phyloP scores from a whole-genome alignment of 148 eudicot species.

The Limonium bicolor region DNA sequence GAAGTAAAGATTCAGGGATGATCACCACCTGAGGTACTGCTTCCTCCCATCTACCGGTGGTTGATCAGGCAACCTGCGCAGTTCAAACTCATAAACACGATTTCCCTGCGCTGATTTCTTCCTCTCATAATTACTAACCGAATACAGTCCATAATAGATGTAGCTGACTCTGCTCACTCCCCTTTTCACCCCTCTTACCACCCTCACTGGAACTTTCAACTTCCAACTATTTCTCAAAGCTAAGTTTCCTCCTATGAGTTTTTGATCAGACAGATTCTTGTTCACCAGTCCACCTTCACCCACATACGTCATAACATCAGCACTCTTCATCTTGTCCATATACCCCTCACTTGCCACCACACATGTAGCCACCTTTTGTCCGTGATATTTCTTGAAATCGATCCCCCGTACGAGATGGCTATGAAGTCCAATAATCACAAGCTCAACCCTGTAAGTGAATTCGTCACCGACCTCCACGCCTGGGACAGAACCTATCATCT shows the following conservation, averaged over 20 bases:
- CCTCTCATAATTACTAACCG: slow-evolving; percentile 13
- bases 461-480: not conserved
- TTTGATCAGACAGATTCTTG: slow-evolving; percentile 21
- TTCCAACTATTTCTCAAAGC: slow-evolving; percentile 40
- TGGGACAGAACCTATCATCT: not conserved
- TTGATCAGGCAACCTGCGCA: slow-evolving; percentile 23
- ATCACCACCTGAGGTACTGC: no score
- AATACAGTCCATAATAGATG: slow-evolving; percentile 47
- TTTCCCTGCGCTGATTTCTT: slow-evolving; percentile 16
- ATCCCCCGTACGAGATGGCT: not conserved
- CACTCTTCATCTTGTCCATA: not conserved
- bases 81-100: slow-evolving; percentile 26
- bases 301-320: not conserved
- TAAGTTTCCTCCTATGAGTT: slow-evolving; percentile 31
- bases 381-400: not conserved
- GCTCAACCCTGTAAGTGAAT: not conserved
- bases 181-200: slow-evolving; percentile 17
- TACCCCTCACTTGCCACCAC: not conserved
- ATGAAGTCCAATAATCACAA: not conserved
- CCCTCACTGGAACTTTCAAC: slow-evolving; percentile 26
- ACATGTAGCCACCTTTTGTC: not conserved
- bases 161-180: slow-evolving; percentile 3
- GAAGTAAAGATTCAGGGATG: no score
- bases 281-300: not conserved
- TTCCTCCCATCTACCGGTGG: slow-evolving; percentile 2